Conservation (phyloP, 495 filamentous ascomycete species). For the Penicillium paradoxum region DNA sequence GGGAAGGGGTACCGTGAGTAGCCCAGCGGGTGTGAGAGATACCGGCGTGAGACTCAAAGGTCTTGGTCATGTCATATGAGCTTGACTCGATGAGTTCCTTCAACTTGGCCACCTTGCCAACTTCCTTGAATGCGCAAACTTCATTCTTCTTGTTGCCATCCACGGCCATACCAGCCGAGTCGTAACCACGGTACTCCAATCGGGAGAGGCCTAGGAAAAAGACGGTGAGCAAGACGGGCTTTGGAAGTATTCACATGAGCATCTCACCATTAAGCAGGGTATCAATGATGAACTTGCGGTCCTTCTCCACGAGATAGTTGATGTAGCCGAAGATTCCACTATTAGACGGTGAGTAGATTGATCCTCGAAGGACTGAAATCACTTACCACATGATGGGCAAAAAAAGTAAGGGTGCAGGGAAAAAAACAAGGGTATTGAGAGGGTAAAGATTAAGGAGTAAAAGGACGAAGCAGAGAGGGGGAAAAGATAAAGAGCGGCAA, state of each 20-base stretch:
- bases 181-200: constrained; percentile 95
- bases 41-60: constrained; percentile 94
- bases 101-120: constrained; percentile 96
- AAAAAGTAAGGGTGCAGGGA: background rate
- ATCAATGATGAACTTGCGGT: constrained; percentile 88
- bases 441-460: constrained; percentile 5
- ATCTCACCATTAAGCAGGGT: constrained; percentile 88
- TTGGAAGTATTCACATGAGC: background rate
- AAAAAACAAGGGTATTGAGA: constrained; percentile 1
- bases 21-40: constrained; percentile 99
- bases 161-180: constrained; percentile 91
- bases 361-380: background rate
- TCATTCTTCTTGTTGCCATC: constrained; percentile 99
- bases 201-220: constrained; percentile 61
- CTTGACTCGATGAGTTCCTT: constrained; percentile 83
- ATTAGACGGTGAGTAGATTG: constrained; percentile 1
- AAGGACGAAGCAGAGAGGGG: background rate
- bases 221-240: constrained; percentile 3
- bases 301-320: constrained; percentile 87
- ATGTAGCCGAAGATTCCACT: constrained; percentile 99
- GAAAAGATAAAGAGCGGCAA: constrained; percentile 2
- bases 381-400: constrained; percentile 38
- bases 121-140: constrained; percentile 96
- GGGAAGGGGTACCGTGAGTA: constrained; percentile 90
- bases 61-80: constrained; percentile 78